phyloP scores from a whole-genome alignment of 768 basidiomycete species.

The Lactarius psammicola region DNA sequence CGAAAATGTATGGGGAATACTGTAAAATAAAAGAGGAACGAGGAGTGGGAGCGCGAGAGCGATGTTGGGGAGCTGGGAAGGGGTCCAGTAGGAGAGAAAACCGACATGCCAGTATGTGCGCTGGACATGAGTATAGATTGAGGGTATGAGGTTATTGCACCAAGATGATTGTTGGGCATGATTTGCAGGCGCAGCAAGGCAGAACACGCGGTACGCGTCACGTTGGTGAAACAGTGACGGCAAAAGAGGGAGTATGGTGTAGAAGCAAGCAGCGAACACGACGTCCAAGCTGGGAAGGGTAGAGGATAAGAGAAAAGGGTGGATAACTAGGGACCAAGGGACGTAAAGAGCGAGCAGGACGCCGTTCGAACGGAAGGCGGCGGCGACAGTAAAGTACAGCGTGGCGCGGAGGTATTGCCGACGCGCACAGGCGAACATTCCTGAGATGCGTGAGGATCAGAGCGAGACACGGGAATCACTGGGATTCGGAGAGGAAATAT shows the following conservation, averaged over 20 bases:
- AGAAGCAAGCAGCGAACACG: slow-evolving; percentile 39
- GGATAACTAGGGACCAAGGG: slow-evolving; percentile 64
- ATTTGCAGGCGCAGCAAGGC: slow-evolving; percentile 38
- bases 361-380: slow-evolving; percentile 74
- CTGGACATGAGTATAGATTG: slow-evolving; percentile 83
- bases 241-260: slow-evolving; percentile 48
- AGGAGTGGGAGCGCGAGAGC: slow-evolving; percentile 74
- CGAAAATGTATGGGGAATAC: slow-evolving; percentile 10
- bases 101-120: slow-evolving; percentile 81
- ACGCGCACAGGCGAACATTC: slow-evolving; percentile 57
- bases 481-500: slow-evolving; percentile 14
- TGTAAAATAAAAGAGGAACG: slow-evolving; percentile 46
- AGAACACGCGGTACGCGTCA: slow-evolving; percentile 66
- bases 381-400: slow-evolving; percentile 60
- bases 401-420: slow-evolving; percentile 55
- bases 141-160: slow-evolving; percentile 63
- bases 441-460: slow-evolving; percentile 34
- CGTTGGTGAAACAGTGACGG: slow-evolving; percentile 77
- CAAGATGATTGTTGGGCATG: slow-evolving; percentile 43
- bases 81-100: slow-evolving; percentile 83
- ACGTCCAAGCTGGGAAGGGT: slow-evolving; percentile 38
- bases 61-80: slow-evolving; percentile 84
- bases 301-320: slow-evolving; percentile 44
- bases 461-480: not conserved
- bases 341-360: slow-evolving; percentile 75